Evolutionary conservation across 768 basidiomycete species (phyloP), one percentile per base, ranked within the genome.

Genomic region (Pleurotus cornucopiae): DNA sequence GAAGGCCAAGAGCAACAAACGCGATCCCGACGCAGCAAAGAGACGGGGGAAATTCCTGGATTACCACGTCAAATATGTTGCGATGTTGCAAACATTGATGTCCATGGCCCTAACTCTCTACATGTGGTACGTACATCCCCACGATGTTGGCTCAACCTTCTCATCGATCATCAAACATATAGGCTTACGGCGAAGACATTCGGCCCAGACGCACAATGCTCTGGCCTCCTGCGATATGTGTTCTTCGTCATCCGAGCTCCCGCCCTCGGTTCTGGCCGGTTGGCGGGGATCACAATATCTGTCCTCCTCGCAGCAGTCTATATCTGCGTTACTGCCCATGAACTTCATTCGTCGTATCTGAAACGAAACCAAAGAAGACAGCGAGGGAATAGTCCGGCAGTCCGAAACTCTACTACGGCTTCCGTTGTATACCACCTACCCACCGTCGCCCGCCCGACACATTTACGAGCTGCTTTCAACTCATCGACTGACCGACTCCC

Each of bases 61-160:
- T 49, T 70, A 68, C 56, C 62, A 65, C 20, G 72, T 73, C 38
- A 73, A 72, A 60, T 66, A 71, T 59, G 75, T 67, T 46, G 71
- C 74, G 18, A 71, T 73, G 67, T 23, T 65, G 6, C 76, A 77
- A 57, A 71, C 73, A 2, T 49, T 74, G 3, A 57, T 75, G 26
- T 75, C 72, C 2, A 71, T 75, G 71, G 60, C 62, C 6, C 59
- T 74, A 44, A 76, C 76, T 0, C 45, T 74, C 11, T 73, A 71
- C 41, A 68, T 73, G 62, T 75, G 74, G 72, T 73, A 58, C 25
- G 67, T 30, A 39, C 7, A 34, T 34, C 2, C 11, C 6, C 9
- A 34, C 30, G 30, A 7, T 7, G 11, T 34, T 34, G 30, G 30
- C 11, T 11, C 30, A 11, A 11, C 30, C 7, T 34, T 34, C 11